Percentiles rank a stretch among this genome's conserved stretches.
Evolutionary conservation across 805 yeast species (phyloP).

Genomic region (Phaffomyces antillensis): DNA sequence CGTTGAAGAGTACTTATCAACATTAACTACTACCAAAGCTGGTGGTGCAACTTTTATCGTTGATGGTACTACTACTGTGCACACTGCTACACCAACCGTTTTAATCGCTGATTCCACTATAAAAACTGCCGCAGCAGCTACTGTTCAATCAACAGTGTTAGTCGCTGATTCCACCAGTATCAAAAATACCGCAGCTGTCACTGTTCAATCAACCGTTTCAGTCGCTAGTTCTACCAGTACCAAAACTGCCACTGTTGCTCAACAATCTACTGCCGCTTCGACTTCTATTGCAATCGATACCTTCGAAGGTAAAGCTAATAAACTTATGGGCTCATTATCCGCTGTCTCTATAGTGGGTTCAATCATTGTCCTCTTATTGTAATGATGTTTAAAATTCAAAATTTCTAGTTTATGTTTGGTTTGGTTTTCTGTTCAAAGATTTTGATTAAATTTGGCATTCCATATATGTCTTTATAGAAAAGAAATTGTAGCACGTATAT

Average conservation of each 20-base stretch:
- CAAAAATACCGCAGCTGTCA: background rate
- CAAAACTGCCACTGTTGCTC: background rate
- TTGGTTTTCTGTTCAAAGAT: background rate
- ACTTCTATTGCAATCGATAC: slow-evolving; percentile 5
- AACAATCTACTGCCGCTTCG: background rate
- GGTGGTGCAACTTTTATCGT: background rate
- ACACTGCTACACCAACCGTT: too few species aligned
- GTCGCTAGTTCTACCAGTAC: slow-evolving; percentile 40
- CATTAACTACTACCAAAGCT: slow-evolving; percentile 19
- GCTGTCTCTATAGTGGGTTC: slow-evolving; percentile 85
- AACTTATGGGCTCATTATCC: slow-evolving; percentile 84
- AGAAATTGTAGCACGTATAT: too few species aligned
- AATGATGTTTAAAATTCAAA: slow-evolving; percentile 60
- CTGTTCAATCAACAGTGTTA: background rate
- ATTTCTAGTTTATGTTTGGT: background rate
- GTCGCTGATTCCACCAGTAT: background rate
- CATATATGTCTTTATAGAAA: background rate
- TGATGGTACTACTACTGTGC: too few species aligned
- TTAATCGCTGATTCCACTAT: too few species aligned
- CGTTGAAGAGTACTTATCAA: slow-evolving; percentile 6
- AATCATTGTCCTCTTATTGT: slow-evolving; percentile 71
- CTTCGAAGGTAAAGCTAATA: slow-evolving; percentile 48
- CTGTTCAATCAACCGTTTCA: slow-evolving; percentile 6
- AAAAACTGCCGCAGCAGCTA: background rate
- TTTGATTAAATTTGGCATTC: background rate